Evolutionary conservation across 768 basidiomycete species (phyloP).

Genomic region (Rubroboletus pulcherrimus): DNA sequence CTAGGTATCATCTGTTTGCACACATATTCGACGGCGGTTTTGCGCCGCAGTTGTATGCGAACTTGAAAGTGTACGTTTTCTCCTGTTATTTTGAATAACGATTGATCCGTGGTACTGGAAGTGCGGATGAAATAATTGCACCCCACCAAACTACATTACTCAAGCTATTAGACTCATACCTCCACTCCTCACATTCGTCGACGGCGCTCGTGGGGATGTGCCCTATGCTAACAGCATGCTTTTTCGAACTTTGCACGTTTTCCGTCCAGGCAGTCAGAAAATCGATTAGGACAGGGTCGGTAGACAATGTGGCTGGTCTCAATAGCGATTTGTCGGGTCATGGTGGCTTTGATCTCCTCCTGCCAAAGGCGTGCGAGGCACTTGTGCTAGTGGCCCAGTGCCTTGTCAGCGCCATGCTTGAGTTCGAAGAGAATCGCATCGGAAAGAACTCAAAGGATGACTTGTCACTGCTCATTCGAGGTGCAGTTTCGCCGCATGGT

Average conservation of each 20-base stretch:
- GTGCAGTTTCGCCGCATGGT: conserved; percentile 36
- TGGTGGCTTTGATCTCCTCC: conserved; percentile 57
- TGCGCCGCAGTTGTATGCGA: conserved; percentile 55
- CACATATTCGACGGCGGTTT: conserved; percentile 58
- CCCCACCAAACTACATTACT: conserved; percentile 86
- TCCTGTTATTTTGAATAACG: neutral
- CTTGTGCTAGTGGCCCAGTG: conserved; percentile 77
- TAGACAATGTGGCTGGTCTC: conserved; percentile 5
- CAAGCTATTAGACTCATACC: conserved; percentile 81
- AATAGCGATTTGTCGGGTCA: conserved; percentile 19
- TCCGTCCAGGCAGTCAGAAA: conserved; percentile 49
- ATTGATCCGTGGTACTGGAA: conserved; percentile 30
- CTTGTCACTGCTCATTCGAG: conserved; percentile 42
- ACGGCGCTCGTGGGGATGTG: conserved; percentile 41
- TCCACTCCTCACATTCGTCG: conserved; percentile 50
- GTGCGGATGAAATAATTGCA: conserved; percentile 67
- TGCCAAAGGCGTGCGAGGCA: conserved; percentile 79
- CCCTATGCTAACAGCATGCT: conserved; percentile 58
- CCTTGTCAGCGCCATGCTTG: conserved; percentile 58
- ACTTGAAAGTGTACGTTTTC: conserved; percentile 54
- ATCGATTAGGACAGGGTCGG: conserved; percentile 35
- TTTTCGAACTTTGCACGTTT: conserved; percentile 60
- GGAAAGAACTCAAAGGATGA: conserved; percentile 4
- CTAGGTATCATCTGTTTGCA: conserved; percentile 64
- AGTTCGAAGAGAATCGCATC: conserved; percentile 33